phyloP scores from a whole-genome alignment of 768 basidiomycete species.

The Macrolepiota albuminosa region DNA sequence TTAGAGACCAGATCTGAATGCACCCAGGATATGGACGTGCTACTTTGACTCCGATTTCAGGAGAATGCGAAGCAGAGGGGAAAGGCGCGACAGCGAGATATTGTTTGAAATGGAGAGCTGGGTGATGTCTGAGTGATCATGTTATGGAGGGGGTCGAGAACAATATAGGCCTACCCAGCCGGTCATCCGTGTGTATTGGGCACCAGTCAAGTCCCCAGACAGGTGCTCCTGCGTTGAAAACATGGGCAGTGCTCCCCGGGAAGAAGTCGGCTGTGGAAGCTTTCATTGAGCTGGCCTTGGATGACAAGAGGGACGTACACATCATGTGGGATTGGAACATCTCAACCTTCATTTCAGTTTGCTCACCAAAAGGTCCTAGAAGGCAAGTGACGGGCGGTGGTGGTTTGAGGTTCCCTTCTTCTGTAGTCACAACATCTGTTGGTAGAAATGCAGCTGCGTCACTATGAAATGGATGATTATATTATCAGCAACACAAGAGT shows the following conservation, averaged over 20 bases:
- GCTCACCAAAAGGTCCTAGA: conserved; percentile 59
- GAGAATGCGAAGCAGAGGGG: conserved; percentile 58
- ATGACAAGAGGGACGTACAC: conserved; percentile 35
- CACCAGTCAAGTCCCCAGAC: conserved; percentile 96
- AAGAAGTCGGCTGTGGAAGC: conserved; percentile 49
- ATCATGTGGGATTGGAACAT: conserved; percentile 57
- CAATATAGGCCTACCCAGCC: conserved; percentile 37
- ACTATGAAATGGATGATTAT: conserved; percentile 27
- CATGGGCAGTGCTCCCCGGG: conserved; percentile 52
- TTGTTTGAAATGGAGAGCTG: conserved; percentile 57
- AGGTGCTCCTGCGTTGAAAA: conserved; percentile 85
- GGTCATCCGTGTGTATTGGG: conserved; percentile 63
- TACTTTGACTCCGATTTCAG: conserved; percentile 59
- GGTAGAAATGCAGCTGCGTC: conserved; percentile 59
- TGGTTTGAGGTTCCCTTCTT: conserved; percentile 44
- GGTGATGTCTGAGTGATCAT: conserved; percentile 28
- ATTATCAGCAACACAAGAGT: background rate
- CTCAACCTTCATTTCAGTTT: conserved; percentile 41
- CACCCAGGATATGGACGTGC: conserved; percentile 54
- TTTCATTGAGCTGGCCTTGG: background rate
- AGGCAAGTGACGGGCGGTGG: conserved; percentile 56
- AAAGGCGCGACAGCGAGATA: conserved; percentile 83
- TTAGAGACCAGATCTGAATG: conserved; percentile 83
- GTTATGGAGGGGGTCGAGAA: background rate
- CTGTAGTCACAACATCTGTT: conserved; percentile 41